Base-by-base conservation (phyloP, 495 filamentous ascomycete genomes). In the Neurospora sp. region DNA sequence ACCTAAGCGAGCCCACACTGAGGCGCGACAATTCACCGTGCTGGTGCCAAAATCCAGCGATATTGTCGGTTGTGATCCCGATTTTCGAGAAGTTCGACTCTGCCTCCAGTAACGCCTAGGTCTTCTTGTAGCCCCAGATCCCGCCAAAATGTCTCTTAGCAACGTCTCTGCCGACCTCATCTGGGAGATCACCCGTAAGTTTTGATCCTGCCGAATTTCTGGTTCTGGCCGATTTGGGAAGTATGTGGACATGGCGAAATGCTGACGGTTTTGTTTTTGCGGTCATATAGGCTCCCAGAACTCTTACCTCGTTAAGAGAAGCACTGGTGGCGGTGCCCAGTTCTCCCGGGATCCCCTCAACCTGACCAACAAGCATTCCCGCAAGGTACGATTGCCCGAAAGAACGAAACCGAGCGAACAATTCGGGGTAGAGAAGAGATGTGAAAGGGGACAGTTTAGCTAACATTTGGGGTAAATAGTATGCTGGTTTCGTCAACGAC, bases 331-430 rank as follows among this genome's bases (percentile, higher is more conserved):
- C 77, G 91, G 91, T 79, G 85, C 90, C 76, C 92, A 91, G 84
- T 94, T 99, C 88, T 98, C 96, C 74, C 91, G 91, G 69, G 96
- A 99, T 81, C 92, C 93, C 76, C 84, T 97, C 75, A 99, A 98
- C 87, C 82, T 98, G 79, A 85, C 85, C 78, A 98, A 98, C 90
- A 86, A 91, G 83, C 91, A 97, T 84, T 90, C 88, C 69, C 92
- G 93, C 87, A 99, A 97, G 91, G 94, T 96, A 86, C 75, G 84
- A 68, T 35, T 70, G 31, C 27, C 53, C 53, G 18, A 69, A 69
- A 7, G 59, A 27, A 61, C 37, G 37, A 27, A 61, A 35, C 39
- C 59, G 70, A 61, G 18, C 31, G 11, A 35, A 2, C 38, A 42
- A 40, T 31, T 39, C 39, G 40, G 38, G 69, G 27, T 31, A 18